phyloP scores from a whole-genome alignment of 306 rosid genomes.

The Hippophae rhamnoides region DNA sequence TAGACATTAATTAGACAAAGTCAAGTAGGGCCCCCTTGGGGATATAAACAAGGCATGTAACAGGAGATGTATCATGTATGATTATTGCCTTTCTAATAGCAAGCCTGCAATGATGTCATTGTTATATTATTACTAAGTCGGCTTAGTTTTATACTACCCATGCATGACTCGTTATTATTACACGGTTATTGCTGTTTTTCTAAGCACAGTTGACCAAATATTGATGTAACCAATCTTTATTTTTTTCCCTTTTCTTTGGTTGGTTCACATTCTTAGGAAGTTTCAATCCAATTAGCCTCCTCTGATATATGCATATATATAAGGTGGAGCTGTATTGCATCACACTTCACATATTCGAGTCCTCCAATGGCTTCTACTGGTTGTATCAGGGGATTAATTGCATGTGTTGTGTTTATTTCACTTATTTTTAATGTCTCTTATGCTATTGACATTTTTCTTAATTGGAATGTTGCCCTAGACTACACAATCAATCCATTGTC shows the following conservation, averaged over 20 bases:
- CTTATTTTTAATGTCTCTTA: conserved; percentile 17
- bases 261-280: conserved; percentile 16
- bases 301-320: conserved; percentile 5
- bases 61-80: neutral
- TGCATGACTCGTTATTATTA: neutral
- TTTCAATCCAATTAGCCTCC: conserved; percentile 4
- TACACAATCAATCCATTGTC: conserved; percentile 26
- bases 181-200: neutral
- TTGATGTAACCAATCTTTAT: neutral
- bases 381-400: conserved; percentile 2
- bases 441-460: conserved; percentile 37
- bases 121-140: conserved; percentile 3
- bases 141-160: neutral
- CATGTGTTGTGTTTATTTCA: conserved; percentile 3
- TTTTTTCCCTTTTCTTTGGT: neutral
- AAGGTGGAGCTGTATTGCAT: neutral
- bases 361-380: conserved; percentile 20
- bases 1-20: neutral
- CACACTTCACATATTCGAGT: neutral
- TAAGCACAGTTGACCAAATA: neutral
- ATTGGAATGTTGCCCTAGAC: conserved; percentile 35
- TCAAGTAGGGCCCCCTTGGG: conserved; percentile 4
- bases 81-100: neutral
- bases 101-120: neutral
- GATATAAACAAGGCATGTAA: conserved; percentile 17